Evolutionary conservation across 2,329 filamentous ascomycete genomes (phyloP).

Genomic region (Aspergillus vadensis): DNA sequence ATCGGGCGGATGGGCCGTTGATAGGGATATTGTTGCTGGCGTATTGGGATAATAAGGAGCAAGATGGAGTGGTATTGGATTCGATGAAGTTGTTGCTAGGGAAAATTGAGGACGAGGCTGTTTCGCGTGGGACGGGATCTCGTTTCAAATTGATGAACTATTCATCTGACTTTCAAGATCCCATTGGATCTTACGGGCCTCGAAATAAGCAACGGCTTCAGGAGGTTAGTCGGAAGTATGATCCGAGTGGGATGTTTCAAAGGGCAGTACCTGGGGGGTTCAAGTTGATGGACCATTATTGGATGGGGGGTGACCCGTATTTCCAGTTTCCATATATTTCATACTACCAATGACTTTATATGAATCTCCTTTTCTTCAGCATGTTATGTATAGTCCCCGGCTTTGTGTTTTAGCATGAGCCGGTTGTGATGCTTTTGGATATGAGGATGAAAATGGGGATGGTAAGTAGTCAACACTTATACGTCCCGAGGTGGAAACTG

Average conservation of each 20-base stretch:
- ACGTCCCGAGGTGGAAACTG: no score
- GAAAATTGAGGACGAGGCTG: not conserved
- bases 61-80: not conserved
- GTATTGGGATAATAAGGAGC: not conserved
- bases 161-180: not conserved
- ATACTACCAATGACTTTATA: no score
- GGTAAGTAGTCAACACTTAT: no score
- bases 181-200: not conserved
- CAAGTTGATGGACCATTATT: not conserved
- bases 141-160: not conserved
- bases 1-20: not conserved
- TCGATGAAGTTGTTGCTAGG: not conserved
- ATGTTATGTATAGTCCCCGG: no score
- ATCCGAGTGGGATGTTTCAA: not conserved
- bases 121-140: not conserved
- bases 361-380: no score
- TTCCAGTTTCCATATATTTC: no score
- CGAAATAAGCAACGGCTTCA: not conserved
- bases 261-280: not conserved
- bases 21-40: not conserved
- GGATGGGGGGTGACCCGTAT: conserved; percentile 45
- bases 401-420: no score
- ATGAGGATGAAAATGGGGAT: no score
- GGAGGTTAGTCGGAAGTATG: not conserved
- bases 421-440: no score